A percentile compares a stretch with the other conserved stretches of the same genome.
Evolutionary conservation across 768 basidiomycete species (phyloP).

Genomic region (Phaeotremella skinneri): DNA sequence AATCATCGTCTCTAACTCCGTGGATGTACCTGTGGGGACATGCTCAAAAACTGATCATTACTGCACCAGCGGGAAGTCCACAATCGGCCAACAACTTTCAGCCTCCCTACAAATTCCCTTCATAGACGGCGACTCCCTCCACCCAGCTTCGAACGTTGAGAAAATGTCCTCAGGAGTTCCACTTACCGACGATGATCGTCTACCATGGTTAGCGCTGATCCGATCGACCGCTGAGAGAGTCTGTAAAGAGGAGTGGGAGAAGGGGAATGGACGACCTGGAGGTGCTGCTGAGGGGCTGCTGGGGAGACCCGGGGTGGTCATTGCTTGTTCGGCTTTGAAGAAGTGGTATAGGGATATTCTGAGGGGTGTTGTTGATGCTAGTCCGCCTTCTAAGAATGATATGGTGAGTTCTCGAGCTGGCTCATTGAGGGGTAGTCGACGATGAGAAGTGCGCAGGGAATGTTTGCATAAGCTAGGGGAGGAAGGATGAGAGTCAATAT

Average conservation of each 20-base stretch:
- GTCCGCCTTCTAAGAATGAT: slow-evolving; percentile 36
- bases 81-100: slow-evolving; percentile 64
- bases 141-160: slow-evolving; percentile 72
- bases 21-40: not conserved
- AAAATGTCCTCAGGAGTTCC: slow-evolving; percentile 82
- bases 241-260: slow-evolving; percentile 43
- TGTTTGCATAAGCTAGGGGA: not conserved
- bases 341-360: slow-evolving; percentile 75
- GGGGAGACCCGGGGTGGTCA: slow-evolving; percentile 62
- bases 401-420: slow-evolving; percentile 33
- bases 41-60: not conserved
- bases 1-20: too few species aligned
- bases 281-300: slow-evolving; percentile 23
- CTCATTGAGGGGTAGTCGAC: not conserved
- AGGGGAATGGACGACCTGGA: slow-evolving; percentile 23
- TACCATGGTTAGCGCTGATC: slow-evolving; percentile 78
- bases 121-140: slow-evolving; percentile 84
- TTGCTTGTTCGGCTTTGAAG: slow-evolving; percentile 84
- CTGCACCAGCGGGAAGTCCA: slow-evolving; percentile 50
- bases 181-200: slow-evolving; percentile 74
- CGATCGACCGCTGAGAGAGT: slow-evolving; percentile 63
- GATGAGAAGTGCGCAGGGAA: too few species aligned
- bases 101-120: slow-evolving; percentile 66
- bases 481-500: slow-evolving; percentile 5
- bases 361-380: slow-evolving; percentile 58